Base-by-base conservation (phyloP, 306 rosid genomes). In the Canavalia gladiata region DNA sequence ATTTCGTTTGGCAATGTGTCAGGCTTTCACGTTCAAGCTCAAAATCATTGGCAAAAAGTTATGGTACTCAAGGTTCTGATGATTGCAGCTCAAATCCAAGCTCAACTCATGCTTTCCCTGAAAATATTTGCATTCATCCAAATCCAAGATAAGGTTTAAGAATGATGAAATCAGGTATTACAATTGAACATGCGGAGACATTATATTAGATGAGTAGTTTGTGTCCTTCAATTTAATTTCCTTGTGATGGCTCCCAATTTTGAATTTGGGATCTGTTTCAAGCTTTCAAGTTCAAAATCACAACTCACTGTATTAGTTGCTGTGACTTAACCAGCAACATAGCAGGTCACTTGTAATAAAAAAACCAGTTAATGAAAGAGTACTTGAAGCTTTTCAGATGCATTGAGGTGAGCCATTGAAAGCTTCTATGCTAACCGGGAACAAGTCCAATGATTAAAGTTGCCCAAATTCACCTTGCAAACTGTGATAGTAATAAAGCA, bases 331-430 rank as follows among this genome's bases (percentile, higher is more conserved):
- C 80, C 64, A 18, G 68, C 55, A 51, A 74, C 69, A 62, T 42
- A 85, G 76, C 51, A 49, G 54, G 70, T 67, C 68, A 76, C 65
- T 64, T 62, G 47, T 37, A 62, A 35, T 39, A 65, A 73, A 74
- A 87, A 84, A 72, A 18, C 84, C 86, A 70, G 62, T 88, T 5
- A 62, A 74, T 81, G 76, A 80, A 66, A 87, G 78, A 69, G 87
- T 83, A 7, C 25, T 68, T n/a, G 84, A 89, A 55, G 90, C 71
- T 75, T 68, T 87, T 18, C 25, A 75, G 87, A 82, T 66, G 74
- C 89, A 52, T 59, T 77, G 18, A 82, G 82, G 54, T 68, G 77
- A 60, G 73, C 84, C 57, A 81, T 87, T 18, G 81, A 75, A 79
- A 71, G 42, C 77, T 84, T 46, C 80, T 85, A 33, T 77, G 74